Percentiles rank a stretch among this genome's conserved stretches.
These are phyloP conservation scores for Coprinopsis strossmayeri DNA, from an alignment of 768 basidiomycete species.

Conservation along the genomic window DNA sequence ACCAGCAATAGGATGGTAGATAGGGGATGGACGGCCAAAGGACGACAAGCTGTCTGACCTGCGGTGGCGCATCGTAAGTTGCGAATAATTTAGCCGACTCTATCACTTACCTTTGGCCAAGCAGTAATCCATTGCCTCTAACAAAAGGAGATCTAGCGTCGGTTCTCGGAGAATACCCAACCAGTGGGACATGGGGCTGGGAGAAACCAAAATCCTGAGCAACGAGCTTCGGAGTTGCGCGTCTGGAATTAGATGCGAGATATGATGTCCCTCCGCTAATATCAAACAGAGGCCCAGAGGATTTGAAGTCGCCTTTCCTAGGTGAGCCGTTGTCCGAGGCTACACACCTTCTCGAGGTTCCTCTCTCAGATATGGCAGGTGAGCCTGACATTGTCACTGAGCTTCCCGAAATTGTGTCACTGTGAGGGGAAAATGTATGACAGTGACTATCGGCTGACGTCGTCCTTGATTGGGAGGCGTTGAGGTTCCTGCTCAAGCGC, in stretches of 20 bases:
- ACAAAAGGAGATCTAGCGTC: slow-evolving; percentile 4
- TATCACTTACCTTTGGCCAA: not conserved
- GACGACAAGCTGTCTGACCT: slow-evolving; percentile 3
- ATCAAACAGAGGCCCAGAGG: not conserved
- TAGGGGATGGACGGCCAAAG: slow-evolving; percentile 9
- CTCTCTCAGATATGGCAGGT: too few relatives aligned
- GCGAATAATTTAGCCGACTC: too few relatives aligned
- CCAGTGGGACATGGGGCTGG: not conserved
- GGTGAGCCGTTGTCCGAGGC: too few relatives aligned
- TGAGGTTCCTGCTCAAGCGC: too few relatives aligned
- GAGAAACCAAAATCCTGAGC: not conserved
- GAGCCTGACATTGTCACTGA: too few relatives aligned
- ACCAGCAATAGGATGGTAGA: not conserved
- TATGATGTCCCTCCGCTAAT: not conserved
- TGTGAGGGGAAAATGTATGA: too few relatives aligned
- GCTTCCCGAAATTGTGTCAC: too few relatives aligned
- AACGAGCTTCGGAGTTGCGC: not conserved
- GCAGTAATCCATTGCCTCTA: not conserved
- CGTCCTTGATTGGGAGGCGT: too few relatives aligned
- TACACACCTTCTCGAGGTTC: too few relatives aligned
- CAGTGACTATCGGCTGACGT: too few relatives aligned
- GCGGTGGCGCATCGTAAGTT: too few relatives aligned
- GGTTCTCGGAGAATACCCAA: not conserved
- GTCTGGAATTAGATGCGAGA: not conserved
- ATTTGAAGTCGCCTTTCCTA: not conserved